These are phyloP conservation scores for Lepraria neglecta DNA, from an alignment of 495 filamentous ascomycete species.

Conservation along the genomic window DNA sequence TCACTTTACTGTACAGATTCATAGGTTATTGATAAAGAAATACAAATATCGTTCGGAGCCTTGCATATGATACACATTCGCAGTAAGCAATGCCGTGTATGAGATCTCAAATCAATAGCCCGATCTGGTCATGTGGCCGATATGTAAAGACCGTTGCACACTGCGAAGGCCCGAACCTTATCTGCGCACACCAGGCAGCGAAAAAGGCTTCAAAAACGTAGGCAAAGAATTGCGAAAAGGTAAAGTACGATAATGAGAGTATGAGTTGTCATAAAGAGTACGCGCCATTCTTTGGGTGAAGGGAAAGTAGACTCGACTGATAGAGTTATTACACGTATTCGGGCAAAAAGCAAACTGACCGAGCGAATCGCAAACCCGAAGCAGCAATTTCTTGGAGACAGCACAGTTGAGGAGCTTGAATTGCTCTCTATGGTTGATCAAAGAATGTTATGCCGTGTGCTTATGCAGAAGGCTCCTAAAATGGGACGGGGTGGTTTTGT, in stretches of 20 bases:
- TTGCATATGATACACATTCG: not conserved
- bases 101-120: constrained; percentile 2
- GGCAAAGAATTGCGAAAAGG: not conserved
- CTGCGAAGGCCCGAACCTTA: constrained; percentile 7
- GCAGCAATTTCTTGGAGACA: not conserved
- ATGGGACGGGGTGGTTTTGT: constrained; percentile 8
- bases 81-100: not conserved
- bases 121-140: not conserved
- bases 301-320: constrained; percentile 7
- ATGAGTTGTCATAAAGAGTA: constrained; percentile 5
- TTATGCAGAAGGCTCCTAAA: constrained; percentile 11
- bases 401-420: not conserved
- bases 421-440: constrained; percentile 5
- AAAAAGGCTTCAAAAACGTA: not conserved
- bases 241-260: constrained; percentile 9
- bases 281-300: constrained; percentile 6
- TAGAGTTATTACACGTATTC: constrained; percentile 6
- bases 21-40: not conserved
- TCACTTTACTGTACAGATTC: constrained; percentile 3
- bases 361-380: constrained; percentile 4
- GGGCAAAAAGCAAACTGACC: not conserved
- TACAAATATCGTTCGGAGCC: not conserved
- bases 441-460: constrained; percentile 8
- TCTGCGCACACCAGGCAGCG: constrained; percentile 1
- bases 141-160: constrained; percentile 5